Evolutionary conservation across 2,329 filamentous ascomycete genomes (phyloP).

Genomic region (Colletotrichum cordylinicola): DNA sequence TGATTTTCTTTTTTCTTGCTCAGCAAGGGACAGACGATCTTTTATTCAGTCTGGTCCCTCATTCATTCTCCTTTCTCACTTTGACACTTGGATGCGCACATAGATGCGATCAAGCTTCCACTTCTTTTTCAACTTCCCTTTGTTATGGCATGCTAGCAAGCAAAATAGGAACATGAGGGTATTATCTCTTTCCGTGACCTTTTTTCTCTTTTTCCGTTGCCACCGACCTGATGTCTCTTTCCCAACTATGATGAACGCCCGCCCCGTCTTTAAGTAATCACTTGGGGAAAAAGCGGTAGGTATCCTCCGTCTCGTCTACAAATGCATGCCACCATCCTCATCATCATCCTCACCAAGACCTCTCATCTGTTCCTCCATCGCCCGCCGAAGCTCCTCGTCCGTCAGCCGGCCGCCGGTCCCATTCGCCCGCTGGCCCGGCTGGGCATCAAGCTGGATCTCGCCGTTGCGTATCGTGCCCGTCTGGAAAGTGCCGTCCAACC

Average conservation of each 20-base stretch:
- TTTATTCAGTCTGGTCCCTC: background rate
- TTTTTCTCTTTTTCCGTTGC: background rate
- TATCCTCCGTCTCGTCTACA: slow-evolving; percentile 44
- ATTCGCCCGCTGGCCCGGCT: background rate
- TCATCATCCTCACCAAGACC: slow-evolving; percentile 47
- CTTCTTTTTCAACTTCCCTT: background rate
- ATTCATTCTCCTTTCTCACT: background rate
- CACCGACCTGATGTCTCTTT: background rate
- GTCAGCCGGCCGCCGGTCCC: slow-evolving; percentile 52
- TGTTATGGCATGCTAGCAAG: slow-evolving; percentile 21
- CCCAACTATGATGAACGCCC: background rate
- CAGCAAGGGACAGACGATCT: background rate
- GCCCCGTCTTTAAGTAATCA: background rate
- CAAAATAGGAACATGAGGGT: slow-evolving; percentile 17
- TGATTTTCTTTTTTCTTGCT: background rate
- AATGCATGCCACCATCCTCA: slow-evolving; percentile 62
- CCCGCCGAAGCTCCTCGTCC: slow-evolving; percentile 64
- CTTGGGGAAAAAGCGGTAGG: too few relatives aligned
- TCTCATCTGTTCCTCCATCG: slow-evolving; percentile 61
- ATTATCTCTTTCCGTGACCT: slow-evolving; percentile 4
- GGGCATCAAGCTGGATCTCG: slow-evolving; percentile 49
- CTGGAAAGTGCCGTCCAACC: slow-evolving; percentile 69
- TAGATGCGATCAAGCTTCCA: background rate
- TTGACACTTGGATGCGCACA: background rate
- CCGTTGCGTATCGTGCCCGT: slow-evolving; percentile 61